Evolutionary conservation across 768 basidiomycete species (phyloP).

Genomic region (Trametes maxima): DNA sequence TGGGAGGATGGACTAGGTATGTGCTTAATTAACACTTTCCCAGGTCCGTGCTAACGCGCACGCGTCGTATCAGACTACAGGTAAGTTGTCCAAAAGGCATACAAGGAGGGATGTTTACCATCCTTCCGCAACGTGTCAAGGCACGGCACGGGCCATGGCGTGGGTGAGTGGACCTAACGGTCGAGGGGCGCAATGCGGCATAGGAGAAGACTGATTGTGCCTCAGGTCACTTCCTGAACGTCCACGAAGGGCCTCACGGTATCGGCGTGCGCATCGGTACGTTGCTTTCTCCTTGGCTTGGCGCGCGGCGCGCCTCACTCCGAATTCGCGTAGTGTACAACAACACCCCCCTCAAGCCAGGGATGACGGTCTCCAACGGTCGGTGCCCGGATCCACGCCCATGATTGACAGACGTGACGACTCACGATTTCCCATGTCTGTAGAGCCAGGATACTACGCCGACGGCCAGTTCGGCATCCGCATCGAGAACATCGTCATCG

Average conservation of each 20-base stretch:
- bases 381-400: background rate
- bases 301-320: background rate
- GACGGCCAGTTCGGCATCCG: conserved; percentile 93
- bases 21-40: conserved; percentile 21
- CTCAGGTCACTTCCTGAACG: conserved; percentile 81
- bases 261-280: conserved; percentile 57
- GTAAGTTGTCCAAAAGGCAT: conserved; percentile 31
- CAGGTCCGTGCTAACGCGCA: background rate
- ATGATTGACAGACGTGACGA: background rate
- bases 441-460: conserved; percentile 88
- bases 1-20: conserved; percentile 89
- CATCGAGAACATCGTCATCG: conserved; percentile 87
- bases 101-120: background rate
- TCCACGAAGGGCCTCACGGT: conserved; percentile 82
- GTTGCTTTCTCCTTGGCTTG: background rate
- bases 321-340: conserved; percentile 55
- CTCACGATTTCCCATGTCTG: background rate
- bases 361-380: conserved; percentile 91
- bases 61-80: conserved; percentile 51
- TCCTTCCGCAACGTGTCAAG: conserved; percentile 39
- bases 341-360: conserved; percentile 68
- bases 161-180: conserved; percentile 42
- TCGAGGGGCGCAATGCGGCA: background rate
- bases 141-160: conserved; percentile 94
- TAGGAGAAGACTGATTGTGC: background rate